Base-by-base conservation (phyloP, 306 rosid genomes). In the Sicyos edulis region DNA sequence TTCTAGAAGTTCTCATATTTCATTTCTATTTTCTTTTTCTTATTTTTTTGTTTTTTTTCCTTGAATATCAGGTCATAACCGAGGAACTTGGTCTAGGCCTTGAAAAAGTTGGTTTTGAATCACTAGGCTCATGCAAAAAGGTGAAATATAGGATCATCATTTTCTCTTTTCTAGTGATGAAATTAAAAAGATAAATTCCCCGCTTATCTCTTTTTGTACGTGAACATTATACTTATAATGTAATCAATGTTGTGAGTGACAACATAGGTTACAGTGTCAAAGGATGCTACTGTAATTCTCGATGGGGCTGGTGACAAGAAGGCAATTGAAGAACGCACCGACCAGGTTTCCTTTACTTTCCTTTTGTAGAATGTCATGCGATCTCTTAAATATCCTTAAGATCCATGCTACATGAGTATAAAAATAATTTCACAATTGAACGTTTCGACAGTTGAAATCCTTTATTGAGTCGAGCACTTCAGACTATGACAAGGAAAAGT, bases 231-330 rank as follows among this genome's bases (percentile, higher is more conserved):
- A 50, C 19, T 71, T 40, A 8, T 64, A 40, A 34, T 62, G n/a
- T 50, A 54, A 8, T 7, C 52, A 50, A 78, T 59, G 59, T 57
- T 62, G 44, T 34, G 64, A 63, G 44, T 71, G 68, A 64, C 60
- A 40, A 40, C 75, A 65, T 72, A 92, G 98, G 70, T 88, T 56
- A 87, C 96, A 8, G 76, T 92, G 66, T 92, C 98, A 17, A 92
- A 92, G 76, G 98, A 92, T 81, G 96, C 88, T 77, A 90, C 96
- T 21, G 91, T 92, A 59, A 78, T 90, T 82, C 96, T 92, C 74
- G 96, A 92, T n/a, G 98, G 96, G 42, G 90, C 91, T 56, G 96
- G 96, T 79, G 96, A 92, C 85, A 92, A 92, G 89, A 84, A 80
- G 78, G 58, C 77, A 10, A 82, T 92, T 63, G 98, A 92, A 79